Evolutionary conservation across 2,329 filamentous ascomycete species (phyloP).

Genomic region (Fusarium fujikuroi): DNA sequence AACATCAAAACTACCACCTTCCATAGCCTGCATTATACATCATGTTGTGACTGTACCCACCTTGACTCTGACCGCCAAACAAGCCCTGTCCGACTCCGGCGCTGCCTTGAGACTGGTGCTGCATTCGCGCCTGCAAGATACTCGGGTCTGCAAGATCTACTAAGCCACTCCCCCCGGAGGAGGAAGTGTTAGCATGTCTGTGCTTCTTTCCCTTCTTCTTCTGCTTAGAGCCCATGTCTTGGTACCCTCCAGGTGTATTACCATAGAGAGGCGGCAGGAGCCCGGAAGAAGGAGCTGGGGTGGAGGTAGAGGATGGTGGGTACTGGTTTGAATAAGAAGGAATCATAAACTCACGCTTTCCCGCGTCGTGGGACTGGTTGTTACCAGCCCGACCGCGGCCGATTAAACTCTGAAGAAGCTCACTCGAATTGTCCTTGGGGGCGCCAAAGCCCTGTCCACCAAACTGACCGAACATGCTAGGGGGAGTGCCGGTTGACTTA

Average conservation of each 20-base stretch:
- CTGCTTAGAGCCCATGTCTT: slow-evolving; percentile 95
- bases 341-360: slow-evolving; percentile 99
- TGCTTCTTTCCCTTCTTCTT: slow-evolving; percentile 99
- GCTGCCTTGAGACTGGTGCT: slow-evolving; percentile 85
- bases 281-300: slow-evolving; percentile 88
- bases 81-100: slow-evolving; percentile 88
- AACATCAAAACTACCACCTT: slow-evolving; percentile 67
- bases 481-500: slow-evolving; percentile 94
- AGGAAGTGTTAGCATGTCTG: slow-evolving; percentile 99
- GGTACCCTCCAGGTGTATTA: slow-evolving; percentile 84
- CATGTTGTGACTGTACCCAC: slow-evolving; percentile 91
- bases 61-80: slow-evolving; percentile 89
- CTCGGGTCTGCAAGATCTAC: slow-evolving; percentile 99
- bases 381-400: slow-evolving; percentile 74
- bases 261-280: slow-evolving; percentile 93
- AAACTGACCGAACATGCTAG: slow-evolving; percentile 95
- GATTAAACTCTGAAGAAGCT: slow-evolving; percentile 82
- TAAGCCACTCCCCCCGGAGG: slow-evolving; percentile 98
- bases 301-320: slow-evolving; percentile 82
- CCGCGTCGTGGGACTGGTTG: slow-evolving; percentile 81
- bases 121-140: slow-evolving; percentile 98
- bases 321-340: slow-evolving; percentile 91
- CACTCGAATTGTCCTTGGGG: slow-evolving; percentile 74
- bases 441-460: slow-evolving; percentile 75
- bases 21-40: slow-evolving; percentile 81